Conservation (phyloP, 345 rosid genomes). For the Triadica sebifera region DNA sequence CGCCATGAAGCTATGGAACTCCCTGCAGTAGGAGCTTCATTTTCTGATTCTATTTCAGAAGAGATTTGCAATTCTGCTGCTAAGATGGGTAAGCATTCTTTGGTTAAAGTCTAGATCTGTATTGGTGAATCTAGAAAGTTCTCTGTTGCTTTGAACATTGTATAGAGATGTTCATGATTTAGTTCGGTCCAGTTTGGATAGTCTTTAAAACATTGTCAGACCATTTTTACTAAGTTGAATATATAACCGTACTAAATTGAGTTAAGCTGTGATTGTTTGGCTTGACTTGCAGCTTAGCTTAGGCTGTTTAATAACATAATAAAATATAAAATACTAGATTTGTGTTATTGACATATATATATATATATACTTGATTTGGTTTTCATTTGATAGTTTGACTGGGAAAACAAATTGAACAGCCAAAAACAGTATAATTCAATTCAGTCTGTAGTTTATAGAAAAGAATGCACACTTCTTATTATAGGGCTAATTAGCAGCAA, state of each 20-base stretch:
- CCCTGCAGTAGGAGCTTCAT: conserved; percentile 62
- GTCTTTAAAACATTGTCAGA: not conserved
- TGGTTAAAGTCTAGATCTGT: not conserved
- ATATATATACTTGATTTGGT: not conserved
- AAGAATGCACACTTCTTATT: not conserved
- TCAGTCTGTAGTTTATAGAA: not conserved
- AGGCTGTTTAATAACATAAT: not conserved
- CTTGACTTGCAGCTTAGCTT: not conserved
- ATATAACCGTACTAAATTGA: not conserved
- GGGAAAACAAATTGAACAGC: too few relatives aligned
- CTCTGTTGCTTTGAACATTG: too few relatives aligned
- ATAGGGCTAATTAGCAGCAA: not conserved
- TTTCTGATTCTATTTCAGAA: conserved; percentile 81
- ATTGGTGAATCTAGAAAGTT: not conserved
- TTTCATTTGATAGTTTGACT: too few relatives aligned
- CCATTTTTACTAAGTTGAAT: not conserved
- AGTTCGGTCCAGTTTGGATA: not conserved
- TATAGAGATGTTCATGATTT: not conserved
- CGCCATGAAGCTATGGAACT: conserved; percentile 76
- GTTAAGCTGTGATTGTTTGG: not conserved
- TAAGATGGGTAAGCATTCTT: conserved; percentile 76
- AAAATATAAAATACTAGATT: not conserved
- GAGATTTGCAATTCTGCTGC: conserved; percentile 97
- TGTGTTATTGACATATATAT: too few relatives aligned
- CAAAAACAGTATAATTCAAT: too few relatives aligned